These are phyloP conservation scores for Primulina eburnea DNA, from an alignment of 257 asterid species.

Conservation along the genomic window DNA sequence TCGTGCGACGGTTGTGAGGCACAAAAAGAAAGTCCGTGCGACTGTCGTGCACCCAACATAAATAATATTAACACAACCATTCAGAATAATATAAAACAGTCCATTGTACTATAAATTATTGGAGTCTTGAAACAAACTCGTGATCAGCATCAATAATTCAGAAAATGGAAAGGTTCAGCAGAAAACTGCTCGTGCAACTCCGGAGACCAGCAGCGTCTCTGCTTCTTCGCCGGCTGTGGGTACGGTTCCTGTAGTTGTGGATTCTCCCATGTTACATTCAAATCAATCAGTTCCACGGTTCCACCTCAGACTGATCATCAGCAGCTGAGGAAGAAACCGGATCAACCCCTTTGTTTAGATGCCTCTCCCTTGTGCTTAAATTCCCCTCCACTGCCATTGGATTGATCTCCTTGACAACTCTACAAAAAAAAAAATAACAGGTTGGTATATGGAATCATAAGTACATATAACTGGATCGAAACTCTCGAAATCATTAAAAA, in stretches of 20 bases:
- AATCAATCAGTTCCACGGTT: conserved; percentile 15
- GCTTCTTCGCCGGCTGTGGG: conserved; percentile 39
- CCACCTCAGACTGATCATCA: conserved; percentile 22
- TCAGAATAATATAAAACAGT: no score
- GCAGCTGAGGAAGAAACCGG: conserved; percentile 29
- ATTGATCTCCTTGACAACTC: conserved; percentile 33
- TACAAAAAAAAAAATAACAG: background rate
- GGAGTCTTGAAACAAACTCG: no score
- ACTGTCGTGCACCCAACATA: no score
- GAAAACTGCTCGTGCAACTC: conserved; percentile 53
- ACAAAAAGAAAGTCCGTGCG: no score
- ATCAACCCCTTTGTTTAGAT: conserved; percentile 24
- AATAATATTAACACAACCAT: no score
- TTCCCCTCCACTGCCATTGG: conserved; percentile 11
- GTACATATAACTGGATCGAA: no score
- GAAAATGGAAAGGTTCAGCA: no score
- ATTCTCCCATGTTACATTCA: conserved; percentile 15
- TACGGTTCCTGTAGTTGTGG: background rate
- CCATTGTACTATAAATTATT: no score
- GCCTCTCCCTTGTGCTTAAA: conserved; percentile 38
- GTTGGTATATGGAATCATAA: no score
- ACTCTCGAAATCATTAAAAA: no score
- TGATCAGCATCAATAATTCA: no score
- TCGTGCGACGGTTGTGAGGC: no score
- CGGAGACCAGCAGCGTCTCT: conserved; percentile 70